Percentiles rank a stretch among this genome's conserved stretches.
Conservation (phyloP, 192 early-diverging fungal genomes). For the Coemansia sp. region DNA sequence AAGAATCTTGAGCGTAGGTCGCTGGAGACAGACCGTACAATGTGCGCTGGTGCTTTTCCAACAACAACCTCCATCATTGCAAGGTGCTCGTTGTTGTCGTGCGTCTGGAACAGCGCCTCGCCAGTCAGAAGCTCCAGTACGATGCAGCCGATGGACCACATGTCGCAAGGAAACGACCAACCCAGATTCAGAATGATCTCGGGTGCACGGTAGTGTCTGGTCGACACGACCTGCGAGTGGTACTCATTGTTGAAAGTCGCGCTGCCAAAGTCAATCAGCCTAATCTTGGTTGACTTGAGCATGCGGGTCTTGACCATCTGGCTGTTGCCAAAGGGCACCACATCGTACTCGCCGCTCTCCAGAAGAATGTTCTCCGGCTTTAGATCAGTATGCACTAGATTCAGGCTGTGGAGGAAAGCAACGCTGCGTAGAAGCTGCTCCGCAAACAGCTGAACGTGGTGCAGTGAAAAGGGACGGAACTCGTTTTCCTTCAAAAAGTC, state of each 20-base stretch:
- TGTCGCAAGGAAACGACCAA: constrained; percentile 96
- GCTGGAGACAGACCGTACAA: constrained; percentile 56
- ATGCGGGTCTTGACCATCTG: constrained; percentile 60
- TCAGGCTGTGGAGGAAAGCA: constrained; percentile 84
- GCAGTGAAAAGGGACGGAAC: constrained; percentile 83
- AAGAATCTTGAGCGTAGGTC: constrained; percentile 47
- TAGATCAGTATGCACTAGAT: constrained; percentile 93
- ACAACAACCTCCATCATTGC: constrained; percentile 94
- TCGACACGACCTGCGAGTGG: constrained; percentile 89
- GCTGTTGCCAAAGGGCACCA: constrained; percentile 59
- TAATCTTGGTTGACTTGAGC: constrained; percentile 72
- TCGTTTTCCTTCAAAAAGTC: constrained; percentile 94
- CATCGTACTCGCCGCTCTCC: constrained; percentile 60
- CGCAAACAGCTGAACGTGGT: constrained; percentile 84
- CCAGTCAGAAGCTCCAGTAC: constrained; percentile 94
- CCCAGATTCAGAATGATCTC: constrained; percentile 93
- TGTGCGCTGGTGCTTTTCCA: constrained; percentile 70
- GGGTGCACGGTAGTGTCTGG: constrained; percentile 94
- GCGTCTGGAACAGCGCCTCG: constrained; percentile 95
- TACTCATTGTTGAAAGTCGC: constrained; percentile 93
- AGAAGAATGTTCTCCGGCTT: constrained; percentile 96
- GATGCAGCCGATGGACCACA: constrained; percentile 98
- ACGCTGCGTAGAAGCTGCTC: constrained; percentile 84
- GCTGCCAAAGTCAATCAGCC: constrained; percentile 95
- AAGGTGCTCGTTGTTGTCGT: constrained; percentile 95